Evolutionary conservation across 306 rosid species (phyloP), one percentile per base, ranked within the genome.

Genomic region (Fragaria vesca): DNA sequence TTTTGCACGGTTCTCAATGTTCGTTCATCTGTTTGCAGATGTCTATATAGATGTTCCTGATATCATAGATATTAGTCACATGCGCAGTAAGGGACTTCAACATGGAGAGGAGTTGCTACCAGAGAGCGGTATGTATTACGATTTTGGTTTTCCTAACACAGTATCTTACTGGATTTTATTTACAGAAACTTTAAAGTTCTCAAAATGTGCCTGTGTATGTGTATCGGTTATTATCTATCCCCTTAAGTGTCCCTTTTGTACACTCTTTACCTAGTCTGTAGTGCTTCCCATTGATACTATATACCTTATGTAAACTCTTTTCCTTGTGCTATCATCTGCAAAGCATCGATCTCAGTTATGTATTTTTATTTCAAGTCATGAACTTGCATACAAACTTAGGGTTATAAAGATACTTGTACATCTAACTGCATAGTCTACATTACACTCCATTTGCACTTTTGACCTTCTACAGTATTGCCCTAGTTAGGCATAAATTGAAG

Each of bases 11-110:
- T 73, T 68, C 54, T 52, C 46, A 12, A 73, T 42, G 43, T 58
- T 79, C 4, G 11, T 50, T 7, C 73, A 48, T 84, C 15, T 76
- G 50, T 83, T 68, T 87, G 72, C 92, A 95, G 99, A 95, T 95
- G 98, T 95, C 72, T 93, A 95, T 72, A 82, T 93, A 45, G 96
- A 96, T 77, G 97, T 96, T 79, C 99, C 99, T 63, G 99, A 96
- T 85, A 81, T 93, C 83, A 93, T 96, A 75, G 97, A 96, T 89
- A 91, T 96, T 74, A 88, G 82, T 89, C 96, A 87, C 81, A 90
- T 91, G 97, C 93, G 92, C 48, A 88, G 97, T 88, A 88, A 85
- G 81, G 98, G 98, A 72, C 89, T 77, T 45, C 93, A 87, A 79
- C 81, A 87, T 13, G 95, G 95, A 72, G 97, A 93, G 69, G 98